These are phyloP conservation scores for Yamadazyma insecticola DNA, from an alignment of 805 yeast genomes.

Conservation along the genomic window DNA sequence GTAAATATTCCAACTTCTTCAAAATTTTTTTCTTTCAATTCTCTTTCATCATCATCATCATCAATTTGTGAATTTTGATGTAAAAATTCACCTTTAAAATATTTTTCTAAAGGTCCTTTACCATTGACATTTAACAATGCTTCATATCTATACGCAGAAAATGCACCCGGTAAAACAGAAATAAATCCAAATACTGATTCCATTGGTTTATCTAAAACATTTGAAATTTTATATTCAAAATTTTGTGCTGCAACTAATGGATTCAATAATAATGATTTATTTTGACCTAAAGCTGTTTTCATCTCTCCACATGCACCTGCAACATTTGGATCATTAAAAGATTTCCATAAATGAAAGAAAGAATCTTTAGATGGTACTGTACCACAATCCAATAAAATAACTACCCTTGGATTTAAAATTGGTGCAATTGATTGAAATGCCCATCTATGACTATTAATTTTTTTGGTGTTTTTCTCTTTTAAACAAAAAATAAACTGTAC, in stretches of 20 bases:
- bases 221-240: constrained; percentile 94
- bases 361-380: constrained; percentile 85
- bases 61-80: constrained; percentile 51
- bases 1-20: constrained; percentile 71
- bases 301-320: constrained; percentile 99
- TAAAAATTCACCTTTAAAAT: constrained; percentile 87
- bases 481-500: constrained; percentile 85
- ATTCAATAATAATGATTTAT: constrained; percentile 49
- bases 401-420: constrained; percentile 73
- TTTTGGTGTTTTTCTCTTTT: constrained; percentile 83
- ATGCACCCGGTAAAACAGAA: constrained; percentile 93
- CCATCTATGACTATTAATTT: constrained; percentile 96
- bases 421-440: constrained; percentile 91
- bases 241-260: constrained; percentile 96
- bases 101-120: constrained; percentile 79
- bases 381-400: constrained; percentile 88
- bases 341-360: constrained; percentile 83
- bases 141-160: constrained; percentile 84
- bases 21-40: constrained; percentile 33
- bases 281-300: constrained; percentile 72
- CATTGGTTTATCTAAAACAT: constrained; percentile 91
- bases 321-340: constrained; percentile 73
- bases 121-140: constrained; percentile 75
- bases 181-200: constrained; percentile 94
- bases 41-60: constrained; percentile 35